These are phyloP conservation scores for Alternaria gaisen DNA, from an alignment of 2,329 filamentous ascomycete species.

Conservation along the genomic window DNA sequence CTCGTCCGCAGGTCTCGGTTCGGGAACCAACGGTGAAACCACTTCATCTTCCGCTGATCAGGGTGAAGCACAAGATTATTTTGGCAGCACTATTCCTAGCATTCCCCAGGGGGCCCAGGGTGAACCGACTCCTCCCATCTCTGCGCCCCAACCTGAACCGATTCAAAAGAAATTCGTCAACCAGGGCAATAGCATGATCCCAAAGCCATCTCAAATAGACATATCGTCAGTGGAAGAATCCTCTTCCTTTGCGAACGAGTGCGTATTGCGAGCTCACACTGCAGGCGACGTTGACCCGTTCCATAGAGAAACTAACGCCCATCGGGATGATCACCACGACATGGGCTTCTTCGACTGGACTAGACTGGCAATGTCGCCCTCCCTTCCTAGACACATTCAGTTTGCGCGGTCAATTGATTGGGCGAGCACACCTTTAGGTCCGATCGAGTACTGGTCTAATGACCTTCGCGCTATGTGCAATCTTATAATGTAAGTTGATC, in stretches of 20 bases:
- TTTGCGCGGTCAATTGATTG: slow-evolving; percentile 78
- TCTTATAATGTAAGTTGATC: slow-evolving; percentile 69
- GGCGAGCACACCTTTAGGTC: slow-evolving; percentile 75
- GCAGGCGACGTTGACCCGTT: slow-evolving; percentile 54
- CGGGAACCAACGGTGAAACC: slow-evolving; percentile 19
- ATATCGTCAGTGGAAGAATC: slow-evolving; percentile 35
- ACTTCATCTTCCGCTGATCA: slow-evolving; percentile 20
- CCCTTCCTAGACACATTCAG: slow-evolving; percentile 74
- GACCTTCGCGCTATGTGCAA: slow-evolving; percentile 82
- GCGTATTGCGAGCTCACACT: slow-evolving; percentile 51
- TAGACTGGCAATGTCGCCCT: slow-evolving; percentile 68
- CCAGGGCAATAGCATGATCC: slow-evolving; percentile 8
- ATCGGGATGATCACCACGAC: slow-evolving; percentile 41
- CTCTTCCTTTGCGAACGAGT: slow-evolving; percentile 51
- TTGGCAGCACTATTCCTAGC: slow-evolving; percentile 44
- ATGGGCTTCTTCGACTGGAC: slow-evolving; percentile 82
- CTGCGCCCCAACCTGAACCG: slow-evolving; percentile 13
- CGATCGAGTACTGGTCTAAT: slow-evolving; percentile 75
- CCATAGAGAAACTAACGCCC: slow-evolving; percentile 36
- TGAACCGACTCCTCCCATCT: slow-evolving; percentile 23
- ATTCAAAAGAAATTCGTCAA: slow-evolving; percentile 10
- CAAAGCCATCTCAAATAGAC: slow-evolving; percentile 25
- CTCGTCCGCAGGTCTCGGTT: slow-evolving; percentile 27
- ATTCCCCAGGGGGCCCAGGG: slow-evolving; percentile 19
- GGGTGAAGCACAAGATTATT: slow-evolving; percentile 54